Conservation (phyloP, 306 rosid genomes). For the Abrus precatorius region DNA sequence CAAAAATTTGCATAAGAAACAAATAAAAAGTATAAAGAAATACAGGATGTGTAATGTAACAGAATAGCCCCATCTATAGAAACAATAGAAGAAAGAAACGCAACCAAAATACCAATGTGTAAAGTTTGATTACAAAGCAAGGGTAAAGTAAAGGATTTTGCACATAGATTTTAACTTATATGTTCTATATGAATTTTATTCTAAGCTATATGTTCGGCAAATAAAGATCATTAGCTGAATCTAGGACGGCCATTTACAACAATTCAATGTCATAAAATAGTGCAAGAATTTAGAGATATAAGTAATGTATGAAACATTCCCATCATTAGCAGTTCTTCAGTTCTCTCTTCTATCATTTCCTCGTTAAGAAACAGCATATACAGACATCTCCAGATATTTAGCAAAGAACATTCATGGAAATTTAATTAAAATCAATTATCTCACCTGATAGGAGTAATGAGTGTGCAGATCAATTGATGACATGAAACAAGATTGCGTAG, state of each 20-base stretch:
- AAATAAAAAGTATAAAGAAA: conserved; percentile 9
- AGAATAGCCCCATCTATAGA: conserved; percentile 18
- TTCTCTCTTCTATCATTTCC: conserved; percentile 32
- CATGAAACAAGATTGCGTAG: conserved; percentile 99
- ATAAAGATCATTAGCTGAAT: conserved; percentile 15
- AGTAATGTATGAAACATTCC: not conserved
- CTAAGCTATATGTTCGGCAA: not conserved
- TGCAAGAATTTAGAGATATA: conserved; percentile 10
- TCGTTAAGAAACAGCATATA: not conserved
- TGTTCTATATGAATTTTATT: conserved; percentile 4
- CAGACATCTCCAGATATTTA: not conserved
- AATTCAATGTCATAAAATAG: conserved; percentile 20
- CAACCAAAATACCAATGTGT: conserved; percentile 17
- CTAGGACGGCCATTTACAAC: conserved; percentile 7
- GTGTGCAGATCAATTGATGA: conserved; percentile 97
- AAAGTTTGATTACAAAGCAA: conserved; percentile 23
- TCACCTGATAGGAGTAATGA: conserved; percentile 98
- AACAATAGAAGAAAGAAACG: conserved; percentile 3
- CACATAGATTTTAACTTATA: not conserved
- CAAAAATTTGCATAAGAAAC: conserved; percentile 36
- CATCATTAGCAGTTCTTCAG: conserved; percentile 16
- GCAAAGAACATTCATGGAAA: conserved; percentile 24
- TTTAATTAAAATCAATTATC: conserved; percentile 24
- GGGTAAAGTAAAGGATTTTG: not conserved
- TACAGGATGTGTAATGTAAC: not conserved